A percentile compares a stretch with the other conserved stretches of the same genome.
phyloP scores from a whole-genome alignment of 345 rosid genomes.

The Nasturtium officinale region DNA sequence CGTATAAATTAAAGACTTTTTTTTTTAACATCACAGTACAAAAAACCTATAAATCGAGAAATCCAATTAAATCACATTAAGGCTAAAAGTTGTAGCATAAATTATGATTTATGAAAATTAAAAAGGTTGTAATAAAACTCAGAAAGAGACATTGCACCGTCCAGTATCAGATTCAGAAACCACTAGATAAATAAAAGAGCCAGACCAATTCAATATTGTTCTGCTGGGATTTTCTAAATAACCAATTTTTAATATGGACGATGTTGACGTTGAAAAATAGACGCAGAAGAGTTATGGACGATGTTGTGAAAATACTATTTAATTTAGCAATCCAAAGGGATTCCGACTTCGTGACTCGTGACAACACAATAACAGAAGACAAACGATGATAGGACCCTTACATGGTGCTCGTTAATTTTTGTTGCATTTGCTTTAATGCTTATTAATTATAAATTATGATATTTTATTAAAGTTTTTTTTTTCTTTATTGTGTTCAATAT shows the following conservation, averaged over 20 bases:
- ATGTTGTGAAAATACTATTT: constrained; percentile 10
- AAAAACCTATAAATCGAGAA: background rate
- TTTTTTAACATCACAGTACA: no score
- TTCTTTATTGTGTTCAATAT: no score
- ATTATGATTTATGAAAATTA: no score
- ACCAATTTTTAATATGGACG: constrained; percentile 18
- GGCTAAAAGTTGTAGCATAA: background rate
- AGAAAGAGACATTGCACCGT: constrained; percentile 34
- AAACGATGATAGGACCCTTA: constrained; percentile 11
- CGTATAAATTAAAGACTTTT: no score
- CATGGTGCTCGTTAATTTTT: constrained; percentile 8
- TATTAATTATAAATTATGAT: background rate
- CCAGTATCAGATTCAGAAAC: constrained; percentile 24
- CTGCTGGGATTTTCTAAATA: background rate
- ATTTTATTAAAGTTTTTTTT: background rate
- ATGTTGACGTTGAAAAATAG: constrained; percentile 14
- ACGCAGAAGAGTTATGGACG: constrained; percentile 1
- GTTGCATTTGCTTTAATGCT: constrained; percentile 9
- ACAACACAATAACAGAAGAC: constrained; percentile 32
- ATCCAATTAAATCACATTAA: background rate
- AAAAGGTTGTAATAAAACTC: no score
- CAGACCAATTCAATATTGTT: constrained; percentile 14
- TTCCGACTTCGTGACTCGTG: constrained; percentile 26
- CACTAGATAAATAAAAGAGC: background rate
- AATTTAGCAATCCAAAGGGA: background rate